phyloP scores from a whole-genome alignment of 805 yeast genomes.

The Suhomyces sp. region DNA sequence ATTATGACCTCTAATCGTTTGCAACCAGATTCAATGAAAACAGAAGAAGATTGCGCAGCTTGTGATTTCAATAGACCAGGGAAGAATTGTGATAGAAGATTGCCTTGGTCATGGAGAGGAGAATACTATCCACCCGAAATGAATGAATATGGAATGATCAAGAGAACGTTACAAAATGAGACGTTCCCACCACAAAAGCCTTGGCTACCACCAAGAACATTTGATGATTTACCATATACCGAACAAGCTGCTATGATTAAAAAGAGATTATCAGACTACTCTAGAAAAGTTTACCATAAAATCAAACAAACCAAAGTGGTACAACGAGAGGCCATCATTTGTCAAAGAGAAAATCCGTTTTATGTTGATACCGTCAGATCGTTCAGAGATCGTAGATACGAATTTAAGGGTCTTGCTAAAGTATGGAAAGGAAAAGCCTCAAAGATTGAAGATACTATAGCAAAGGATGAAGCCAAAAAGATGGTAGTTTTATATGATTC shows the following conservation, averaged over 20 bases:
- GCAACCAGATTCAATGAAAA: slow-evolving; percentile 97
- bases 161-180: slow-evolving; percentile 77
- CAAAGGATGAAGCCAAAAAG: slow-evolving; percentile 85
- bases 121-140: slow-evolving; percentile 88
- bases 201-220: slow-evolving; percentile 57
- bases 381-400: slow-evolving; percentile 94
- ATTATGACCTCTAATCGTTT: slow-evolving; percentile 96
- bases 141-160: slow-evolving; percentile 89
- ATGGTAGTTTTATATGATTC: slow-evolving; percentile 95
- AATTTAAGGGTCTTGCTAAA: slow-evolving; percentile 89
- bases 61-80: slow-evolving; percentile 98
- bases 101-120: slow-evolving; percentile 99
- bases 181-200: slow-evolving; percentile 63
- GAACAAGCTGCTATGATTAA: slow-evolving; percentile 78
- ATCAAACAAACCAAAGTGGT: slow-evolving; percentile 79
- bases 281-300: slow-evolving; percentile 80
- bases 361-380: slow-evolving; percentile 92
- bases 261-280: slow-evolving; percentile 77
- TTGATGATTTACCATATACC: slow-evolving; percentile 70
- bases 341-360: slow-evolving; percentile 97
- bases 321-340: slow-evolving; percentile 88
- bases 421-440: slow-evolving; percentile 85
- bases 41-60: slow-evolving; percentile 93
- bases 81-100: slow-evolving; percentile 83
- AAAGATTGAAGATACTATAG: slow-evolving; percentile 57